phyloP scores from a whole-genome alignment of 1,284 basidiomycete species.

The Ceratobasidium sp. region DNA sequence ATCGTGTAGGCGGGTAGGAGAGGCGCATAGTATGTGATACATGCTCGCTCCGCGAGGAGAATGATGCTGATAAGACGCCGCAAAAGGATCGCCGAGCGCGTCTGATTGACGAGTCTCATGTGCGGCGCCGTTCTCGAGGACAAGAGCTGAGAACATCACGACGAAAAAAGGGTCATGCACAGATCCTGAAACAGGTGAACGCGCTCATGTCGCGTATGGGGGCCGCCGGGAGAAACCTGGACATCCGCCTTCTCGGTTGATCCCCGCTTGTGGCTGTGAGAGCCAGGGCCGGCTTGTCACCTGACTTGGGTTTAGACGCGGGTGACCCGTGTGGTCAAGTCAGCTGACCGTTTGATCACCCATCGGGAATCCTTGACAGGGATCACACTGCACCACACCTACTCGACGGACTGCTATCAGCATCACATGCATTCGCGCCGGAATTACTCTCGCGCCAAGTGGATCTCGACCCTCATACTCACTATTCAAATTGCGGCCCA shows the following conservation, averaged over 20 bases:
- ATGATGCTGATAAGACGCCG: slow-evolving; percentile 16
- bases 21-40: slow-evolving; percentile 26
- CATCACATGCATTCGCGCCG: slow-evolving; percentile 11
- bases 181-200: slow-evolving; percentile 69
- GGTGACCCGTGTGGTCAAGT: too few relatives aligned
- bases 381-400: neutral
- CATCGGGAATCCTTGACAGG: too few relatives aligned
- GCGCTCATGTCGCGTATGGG: slow-evolving; percentile 71
- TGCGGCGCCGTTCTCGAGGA: neutral
- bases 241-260: slow-evolving; percentile 75
- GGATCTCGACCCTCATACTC: slow-evolving; percentile 8
- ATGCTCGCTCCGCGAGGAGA: slow-evolving; percentile 2
- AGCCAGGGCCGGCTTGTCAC: too few relatives aligned
- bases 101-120: slow-evolving; percentile 1
- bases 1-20: neutral
- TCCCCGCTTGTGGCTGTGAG: too few relatives aligned
- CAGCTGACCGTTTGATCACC: too few relatives aligned
- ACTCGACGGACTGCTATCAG: slow-evolving; percentile 14
- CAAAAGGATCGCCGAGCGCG: slow-evolving; percentile 3
- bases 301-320: too few relatives aligned
- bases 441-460: slow-evolving; percentile 8
- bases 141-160: neutral
- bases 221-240: slow-evolving; percentile 64
- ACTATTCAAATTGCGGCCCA: slow-evolving; percentile 10
- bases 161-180: slow-evolving; percentile 23